A percentile compares a stretch with the other conserved stretches of the same genome.
Conservation (phyloP, 2,329 filamentous ascomycete species). For the Fusarium napiforme region DNA sequence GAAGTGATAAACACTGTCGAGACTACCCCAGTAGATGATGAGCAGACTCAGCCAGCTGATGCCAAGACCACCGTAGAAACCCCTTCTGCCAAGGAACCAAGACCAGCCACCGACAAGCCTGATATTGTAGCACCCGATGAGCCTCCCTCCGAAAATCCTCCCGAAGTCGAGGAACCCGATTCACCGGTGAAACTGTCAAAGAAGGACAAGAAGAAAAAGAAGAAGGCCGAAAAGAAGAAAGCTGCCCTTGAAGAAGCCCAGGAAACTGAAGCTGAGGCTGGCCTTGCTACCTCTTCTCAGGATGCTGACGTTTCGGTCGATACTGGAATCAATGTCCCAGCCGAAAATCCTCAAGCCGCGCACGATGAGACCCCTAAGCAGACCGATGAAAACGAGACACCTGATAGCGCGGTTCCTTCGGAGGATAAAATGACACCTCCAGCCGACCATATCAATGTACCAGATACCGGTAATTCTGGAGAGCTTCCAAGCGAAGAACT, state of each 20-base stretch:
- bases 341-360: slow-evolving; percentile 16
- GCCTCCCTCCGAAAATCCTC: slow-evolving; percentile 20
- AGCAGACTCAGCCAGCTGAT: slow-evolving; percentile 43
- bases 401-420: neutral
- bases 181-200: slow-evolving; percentile 45
- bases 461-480: slow-evolving; percentile 35
- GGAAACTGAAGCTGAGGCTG: slow-evolving; percentile 33
- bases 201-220: slow-evolving; percentile 50
- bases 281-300: slow-evolving; percentile 24
- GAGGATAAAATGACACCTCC: slow-evolving; percentile 19
- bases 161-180: slow-evolving; percentile 38
- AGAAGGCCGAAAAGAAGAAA: slow-evolving; percentile 48
- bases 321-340: slow-evolving; percentile 17
- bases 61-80: slow-evolving; percentile 38
- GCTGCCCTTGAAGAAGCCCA: slow-evolving; percentile 34
- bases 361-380: slow-evolving; percentile 28
- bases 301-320: slow-evolving; percentile 19
- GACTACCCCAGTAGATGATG: slow-evolving; percentile 32
- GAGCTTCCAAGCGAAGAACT: slow-evolving; percentile 39
- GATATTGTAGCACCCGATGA: slow-evolving; percentile 22
- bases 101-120: slow-evolving; percentile 20
- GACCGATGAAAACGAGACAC: slow-evolving; percentile 28
- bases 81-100: slow-evolving; percentile 32
- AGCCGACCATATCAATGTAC: slow-evolving; percentile 23
- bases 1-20: slow-evolving; percentile 29